phyloP scores from a whole-genome alignment of 441 rosid species.

The Breynia disticha region DNA sequence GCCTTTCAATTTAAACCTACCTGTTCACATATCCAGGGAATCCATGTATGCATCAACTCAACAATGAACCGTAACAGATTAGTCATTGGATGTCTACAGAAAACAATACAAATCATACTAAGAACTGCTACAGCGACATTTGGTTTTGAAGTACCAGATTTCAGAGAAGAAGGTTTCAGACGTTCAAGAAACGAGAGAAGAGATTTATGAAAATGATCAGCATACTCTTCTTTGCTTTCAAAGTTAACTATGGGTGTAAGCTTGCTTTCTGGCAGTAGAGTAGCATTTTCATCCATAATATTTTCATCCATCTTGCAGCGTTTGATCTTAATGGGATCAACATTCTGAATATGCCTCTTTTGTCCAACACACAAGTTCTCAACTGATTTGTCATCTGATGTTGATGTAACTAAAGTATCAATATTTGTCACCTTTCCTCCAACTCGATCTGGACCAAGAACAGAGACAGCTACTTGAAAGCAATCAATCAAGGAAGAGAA shows the following conservation, averaged over 20 bases:
- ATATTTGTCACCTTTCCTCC: conserved; percentile 32
- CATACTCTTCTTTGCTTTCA: conserved; percentile 49
- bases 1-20: conserved; percentile 27
- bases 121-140: conserved; percentile 65
- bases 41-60: conserved; percentile 60
- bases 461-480: conserved; percentile 49
- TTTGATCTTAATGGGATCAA: conserved; percentile 33
- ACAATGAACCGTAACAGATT: conserved; percentile 47
- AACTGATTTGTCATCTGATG: conserved; percentile 23
- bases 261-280: conserved; percentile 26
- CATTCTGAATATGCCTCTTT: conserved; percentile 48
- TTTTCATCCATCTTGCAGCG: conserved; percentile 60
- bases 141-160: conserved; percentile 39
- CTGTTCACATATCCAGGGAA: conserved; percentile 82
- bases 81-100: conserved; percentile 50
- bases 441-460: conserved; percentile 49
- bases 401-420: conserved; percentile 20
- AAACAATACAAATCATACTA: conserved; percentile 76
- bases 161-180: conserved; percentile 41
- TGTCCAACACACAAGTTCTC: conserved; percentile 44
- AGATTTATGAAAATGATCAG: conserved; percentile 37
- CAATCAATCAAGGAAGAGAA: conserved; percentile 66
- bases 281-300: conserved; percentile 22
- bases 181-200: conserved; percentile 55
- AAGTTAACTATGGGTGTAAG: conserved; percentile 23